A percentile compares a stretch with the other conserved stretches of the same genome.
phyloP scores from a whole-genome alignment of 2,329 filamentous ascomycete genomes.

The Tolypocladium amazonense region DNA sequence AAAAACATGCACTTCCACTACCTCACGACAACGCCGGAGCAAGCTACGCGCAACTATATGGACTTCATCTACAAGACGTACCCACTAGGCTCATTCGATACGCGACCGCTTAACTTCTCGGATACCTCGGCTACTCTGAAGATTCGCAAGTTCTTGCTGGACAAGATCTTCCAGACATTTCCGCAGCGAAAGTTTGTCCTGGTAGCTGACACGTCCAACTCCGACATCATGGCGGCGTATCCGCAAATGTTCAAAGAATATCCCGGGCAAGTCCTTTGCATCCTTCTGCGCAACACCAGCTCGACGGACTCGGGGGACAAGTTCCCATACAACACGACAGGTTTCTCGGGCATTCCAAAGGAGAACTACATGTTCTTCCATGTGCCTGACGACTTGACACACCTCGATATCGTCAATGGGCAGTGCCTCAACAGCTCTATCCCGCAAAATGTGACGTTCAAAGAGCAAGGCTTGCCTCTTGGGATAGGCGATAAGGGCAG shows the following conservation, averaged over 20 bases:
- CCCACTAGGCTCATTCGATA: slow-evolving; percentile 68
- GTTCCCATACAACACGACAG: slow-evolving; percentile 66
- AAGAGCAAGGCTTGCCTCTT: slow-evolving; percentile 48
- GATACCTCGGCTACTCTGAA: slow-evolving; percentile 60
- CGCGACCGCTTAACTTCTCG: slow-evolving; percentile 69
- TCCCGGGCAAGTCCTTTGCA: slow-evolving; percentile 65
- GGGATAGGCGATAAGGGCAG: slow-evolving; percentile 25
- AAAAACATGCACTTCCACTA: slow-evolving; percentile 71
- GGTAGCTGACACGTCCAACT: slow-evolving; percentile 66
- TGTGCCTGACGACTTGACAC: slow-evolving; percentile 55
- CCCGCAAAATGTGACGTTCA: slow-evolving; percentile 62
- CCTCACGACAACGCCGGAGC: slow-evolving; percentile 70
- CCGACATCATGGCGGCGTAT: slow-evolving; percentile 61
- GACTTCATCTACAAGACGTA: slow-evolving; percentile 71
- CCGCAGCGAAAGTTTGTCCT: slow-evolving; percentile 66
- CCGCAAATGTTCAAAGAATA: slow-evolving; percentile 52
- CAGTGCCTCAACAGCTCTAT: slow-evolving; percentile 57
- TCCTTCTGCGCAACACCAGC: slow-evolving; percentile 64
- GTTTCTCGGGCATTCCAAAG: slow-evolving; percentile 57
- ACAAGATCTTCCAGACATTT: slow-evolving; percentile 65
- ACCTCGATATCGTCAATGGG: slow-evolving; percentile 56
- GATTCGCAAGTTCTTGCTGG: slow-evolving; percentile 59
- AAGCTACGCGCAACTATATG: slow-evolving; percentile 70
- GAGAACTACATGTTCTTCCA: slow-evolving; percentile 71
- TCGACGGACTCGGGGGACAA: slow-evolving; percentile 55